Evolutionary conservation across 2,329 filamentous ascomycete genomes (phyloP).

Genomic region (Exophiala spinifera): DNA sequence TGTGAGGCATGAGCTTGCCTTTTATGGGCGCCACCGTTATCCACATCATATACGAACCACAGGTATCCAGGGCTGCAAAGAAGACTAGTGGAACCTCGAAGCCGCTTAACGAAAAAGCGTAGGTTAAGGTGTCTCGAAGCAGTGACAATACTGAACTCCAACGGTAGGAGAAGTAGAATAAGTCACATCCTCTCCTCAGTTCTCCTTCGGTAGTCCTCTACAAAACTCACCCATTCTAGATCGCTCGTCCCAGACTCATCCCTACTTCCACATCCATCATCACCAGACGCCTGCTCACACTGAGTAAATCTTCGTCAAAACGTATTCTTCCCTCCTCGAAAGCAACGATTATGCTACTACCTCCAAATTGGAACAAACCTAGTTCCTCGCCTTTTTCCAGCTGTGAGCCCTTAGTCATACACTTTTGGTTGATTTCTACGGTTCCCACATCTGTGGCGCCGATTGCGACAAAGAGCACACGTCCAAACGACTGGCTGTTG

Average conservation of each 20-base stretch:
- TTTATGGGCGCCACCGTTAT: too few species aligned
- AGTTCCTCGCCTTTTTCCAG: slow-evolving; percentile 86
- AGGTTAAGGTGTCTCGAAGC: too few species aligned
- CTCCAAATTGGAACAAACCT: slow-evolving; percentile 97
- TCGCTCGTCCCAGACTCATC: slow-evolving; percentile 36
- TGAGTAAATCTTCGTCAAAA: slow-evolving; percentile 82
- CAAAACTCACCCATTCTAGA: not conserved
- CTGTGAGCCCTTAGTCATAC: slow-evolving; percentile 70
- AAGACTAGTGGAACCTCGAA: too few species aligned
- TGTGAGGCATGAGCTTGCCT: too few species aligned
- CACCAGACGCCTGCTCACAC: slow-evolving; percentile 42
- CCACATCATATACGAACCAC: too few species aligned
- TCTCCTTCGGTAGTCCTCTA: too few species aligned
- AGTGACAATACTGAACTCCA: too few species aligned
- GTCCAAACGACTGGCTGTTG: slow-evolving; percentile 77
- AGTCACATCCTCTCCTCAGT: too few species aligned
- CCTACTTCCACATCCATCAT: slow-evolving; percentile 41
- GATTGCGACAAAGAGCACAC: slow-evolving; percentile 95
- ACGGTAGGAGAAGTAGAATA: too few species aligned
- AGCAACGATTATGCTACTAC: slow-evolving; percentile 81
- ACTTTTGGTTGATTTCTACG: slow-evolving; percentile 95
- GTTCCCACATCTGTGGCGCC: slow-evolving; percentile 99
- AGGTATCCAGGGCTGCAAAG: too few species aligned
- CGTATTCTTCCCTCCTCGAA: slow-evolving; percentile 86
- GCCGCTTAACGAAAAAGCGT: too few species aligned